Percentiles rank a stretch among this genome's conserved stretches.
phyloP scores from a whole-genome alignment of 2,329 filamentous ascomycete genomes.

The Biscogniauxia sp. region DNA sequence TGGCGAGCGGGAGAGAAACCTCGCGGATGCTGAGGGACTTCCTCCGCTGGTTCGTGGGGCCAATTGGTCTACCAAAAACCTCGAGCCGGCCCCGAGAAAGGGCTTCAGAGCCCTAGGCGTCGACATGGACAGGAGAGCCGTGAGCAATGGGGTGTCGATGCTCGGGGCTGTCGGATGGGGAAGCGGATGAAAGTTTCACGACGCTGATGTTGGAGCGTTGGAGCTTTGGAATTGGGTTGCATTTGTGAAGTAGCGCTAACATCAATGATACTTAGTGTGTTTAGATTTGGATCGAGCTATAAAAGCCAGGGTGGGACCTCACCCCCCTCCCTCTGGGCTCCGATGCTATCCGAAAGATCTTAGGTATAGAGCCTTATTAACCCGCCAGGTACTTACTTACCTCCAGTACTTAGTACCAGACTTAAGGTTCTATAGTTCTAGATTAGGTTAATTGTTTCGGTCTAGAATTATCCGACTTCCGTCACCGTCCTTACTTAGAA shows the following conservation, averaged over 20 bases:
- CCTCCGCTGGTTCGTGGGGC: constrained; percentile 16
- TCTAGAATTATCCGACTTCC: too few species aligned
- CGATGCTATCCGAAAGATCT: too few species aligned
- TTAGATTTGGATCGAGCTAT: background rate
- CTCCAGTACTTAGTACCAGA: too few species aligned
- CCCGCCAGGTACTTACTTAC: too few species aligned
- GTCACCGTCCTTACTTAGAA: too few species aligned
- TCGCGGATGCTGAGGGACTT: constrained; percentile 11
- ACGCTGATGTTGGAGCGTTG: background rate
- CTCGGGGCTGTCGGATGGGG: background rate
- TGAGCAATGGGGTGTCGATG: background rate
- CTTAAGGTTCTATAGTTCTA: too few species aligned
- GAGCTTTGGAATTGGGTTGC: background rate
- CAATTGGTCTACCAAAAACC: constrained; percentile 28
- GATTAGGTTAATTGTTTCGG: too few species aligned
- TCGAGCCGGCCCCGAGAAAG: constrained; percentile 26
- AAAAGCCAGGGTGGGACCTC: too few species aligned
- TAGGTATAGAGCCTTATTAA: too few species aligned
- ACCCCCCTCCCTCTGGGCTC: too few species aligned
- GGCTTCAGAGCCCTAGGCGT: constrained; percentile 26
- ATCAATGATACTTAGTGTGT: too few species aligned
- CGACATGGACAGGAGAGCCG: constrained; percentile 22
- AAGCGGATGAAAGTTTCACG: background rate
- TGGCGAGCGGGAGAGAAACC: constrained; percentile 20
- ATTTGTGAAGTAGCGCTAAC: background rate